Evolutionary conservation across 2,329 filamentous ascomycete species (phyloP), one percentile per base, ranked within the genome.

Genomic region (Talaromyces sp.): DNA sequence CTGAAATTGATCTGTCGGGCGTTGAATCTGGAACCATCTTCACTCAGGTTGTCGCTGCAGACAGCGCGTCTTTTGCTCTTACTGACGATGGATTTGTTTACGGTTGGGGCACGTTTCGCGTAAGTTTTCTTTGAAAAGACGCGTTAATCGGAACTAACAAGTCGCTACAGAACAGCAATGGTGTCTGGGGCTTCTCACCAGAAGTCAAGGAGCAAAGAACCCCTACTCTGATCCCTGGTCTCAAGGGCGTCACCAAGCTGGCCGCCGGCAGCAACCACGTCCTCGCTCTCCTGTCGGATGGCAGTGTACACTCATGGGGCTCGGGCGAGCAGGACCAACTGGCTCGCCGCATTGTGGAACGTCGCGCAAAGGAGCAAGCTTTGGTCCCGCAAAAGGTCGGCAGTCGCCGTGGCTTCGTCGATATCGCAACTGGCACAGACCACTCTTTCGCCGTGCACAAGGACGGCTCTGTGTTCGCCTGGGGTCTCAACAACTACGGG

Each of bases 401-500:
- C 57, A 78, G 84, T 55, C 80, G 81, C 68, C 79, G 80, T 66
- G 74, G 75, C 64, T 83, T 88, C 55, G 79, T 79, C 60, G 84
- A 76, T 76, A 82, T 88, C 62, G 82, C 83, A 28, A 85, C 86
- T 47, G 91, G 91, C 54, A 84, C 87, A 13, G 92, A 92, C 75
- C 90, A 93, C 78, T 89, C 86, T 68, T 92, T 95, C 68, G 88
- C 87, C 55, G 82, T 91, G 55, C 82, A 83, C 66, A 84, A 85
- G 65, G 82, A 86, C 28, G 85, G 86, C 39, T 79, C 82, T 22
- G 86, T 92, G 33, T 92, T 85, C 76, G 84, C 86, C 0, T 95
- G 91, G 90, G 91, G 91, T 28, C 80, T 92, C 22, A 95, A 95
- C 82, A 91, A 89, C 76, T 93, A 89, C 74, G 89, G 87, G 64